These are phyloP conservation scores for Paspalum notatum DNA, from an alignment of 176 grass and related monocot genomes.

Conservation along the genomic window DNA sequence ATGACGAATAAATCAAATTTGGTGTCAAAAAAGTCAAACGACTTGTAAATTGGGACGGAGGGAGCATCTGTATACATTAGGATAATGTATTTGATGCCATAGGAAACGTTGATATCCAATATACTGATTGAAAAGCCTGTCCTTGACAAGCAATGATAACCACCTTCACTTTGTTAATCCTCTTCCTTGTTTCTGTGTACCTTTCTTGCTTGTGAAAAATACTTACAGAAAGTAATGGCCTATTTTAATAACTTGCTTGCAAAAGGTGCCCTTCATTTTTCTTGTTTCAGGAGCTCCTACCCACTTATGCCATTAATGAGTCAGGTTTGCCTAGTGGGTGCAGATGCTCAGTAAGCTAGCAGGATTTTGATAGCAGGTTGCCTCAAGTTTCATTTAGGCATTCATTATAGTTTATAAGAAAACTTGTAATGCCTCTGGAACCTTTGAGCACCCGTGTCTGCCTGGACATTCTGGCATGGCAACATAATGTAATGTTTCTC, in stretches of 20 bases:
- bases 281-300: neutral
- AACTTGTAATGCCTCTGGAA: neutral
- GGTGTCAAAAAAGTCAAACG: too few relatives aligned
- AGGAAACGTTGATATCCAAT: constrained; percentile 19
- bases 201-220: neutral
- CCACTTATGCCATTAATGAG: neutral
- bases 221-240: neutral
- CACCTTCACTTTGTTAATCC: neutral
- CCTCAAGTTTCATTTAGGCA: neutral
- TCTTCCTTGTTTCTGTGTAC: neutral
- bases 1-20: too few relatives aligned
- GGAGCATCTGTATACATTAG: too few relatives aligned
- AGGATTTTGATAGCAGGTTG: neutral
- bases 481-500: too few relatives aligned
- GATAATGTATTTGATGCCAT: neutral
- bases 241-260: constrained; percentile 5
- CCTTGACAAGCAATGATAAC: neutral
- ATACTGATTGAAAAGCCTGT: neutral
- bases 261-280: neutral
- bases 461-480: neutral
- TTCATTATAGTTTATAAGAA: neutral
- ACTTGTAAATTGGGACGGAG: too few relatives aligned
- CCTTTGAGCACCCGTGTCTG: neutral
- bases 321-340: neutral
- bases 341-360: too few relatives aligned